Evolutionary conservation across 352 stramenopile species (phyloP).

Genomic region (Phytophthora nicotianae): DNA sequence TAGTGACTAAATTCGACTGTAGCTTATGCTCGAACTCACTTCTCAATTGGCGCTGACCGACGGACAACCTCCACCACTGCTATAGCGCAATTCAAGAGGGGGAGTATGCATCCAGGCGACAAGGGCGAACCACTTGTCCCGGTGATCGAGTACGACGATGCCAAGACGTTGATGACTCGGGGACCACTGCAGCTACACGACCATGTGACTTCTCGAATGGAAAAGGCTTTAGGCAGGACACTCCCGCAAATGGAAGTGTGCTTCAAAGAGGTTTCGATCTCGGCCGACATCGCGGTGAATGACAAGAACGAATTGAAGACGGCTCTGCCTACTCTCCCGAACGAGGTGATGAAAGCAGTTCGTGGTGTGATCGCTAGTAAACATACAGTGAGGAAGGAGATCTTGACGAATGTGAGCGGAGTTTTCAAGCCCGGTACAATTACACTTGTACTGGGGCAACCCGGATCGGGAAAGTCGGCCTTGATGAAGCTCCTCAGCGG

Average conservation of each 20-base stretch:
- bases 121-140: neutral
- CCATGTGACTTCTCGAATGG: neutral
- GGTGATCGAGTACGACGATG: conserved; percentile 1
- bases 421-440: no score
- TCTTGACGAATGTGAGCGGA: no score
- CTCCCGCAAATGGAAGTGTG: neutral
- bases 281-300: neutral
- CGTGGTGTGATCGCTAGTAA: conserved; percentile 17
- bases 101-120: conserved; percentile 4
- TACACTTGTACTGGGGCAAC: no score
- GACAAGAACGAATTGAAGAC: neutral
- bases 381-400: neutral
- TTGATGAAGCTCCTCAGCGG: no score
- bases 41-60: neutral
- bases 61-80: neutral
- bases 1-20: neutral
- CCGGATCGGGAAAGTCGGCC: no score
- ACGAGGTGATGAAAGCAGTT: neutral
- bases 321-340: neutral
- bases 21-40: neutral
- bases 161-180: conserved; percentile 1
- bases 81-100: neutral
- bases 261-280: neutral
- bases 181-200: neutral
- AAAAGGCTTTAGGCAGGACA: neutral